Base-by-base conservation (phyloP, 768 basidiomycete genomes). In the Epithele typhae region DNA sequence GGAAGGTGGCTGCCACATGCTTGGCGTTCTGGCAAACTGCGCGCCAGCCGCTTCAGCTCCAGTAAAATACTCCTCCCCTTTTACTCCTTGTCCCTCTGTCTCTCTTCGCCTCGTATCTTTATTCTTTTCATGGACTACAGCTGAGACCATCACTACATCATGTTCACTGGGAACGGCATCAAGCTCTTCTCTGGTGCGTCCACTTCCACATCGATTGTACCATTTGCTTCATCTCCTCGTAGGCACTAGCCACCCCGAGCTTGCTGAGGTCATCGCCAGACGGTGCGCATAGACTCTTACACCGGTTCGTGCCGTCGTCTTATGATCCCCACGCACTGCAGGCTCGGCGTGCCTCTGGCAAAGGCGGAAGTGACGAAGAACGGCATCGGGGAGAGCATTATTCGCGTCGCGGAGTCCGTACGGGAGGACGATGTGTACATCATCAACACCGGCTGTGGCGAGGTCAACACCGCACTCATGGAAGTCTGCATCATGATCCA, bases 351-450 rank as follows among this genome's bases (percentile, higher is more conserved):
- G 41, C 79, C 88, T 34, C 76, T 98, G 47, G 87, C 90, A 44
- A 87, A 85, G 54, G 91, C 91, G 17, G 86, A 91, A 57, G 82
- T 96, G 46, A 84, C 86, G 45, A 83, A 84, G 58, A 92, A 89
- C 63, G 84, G 89, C 19, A 87, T 92, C 51, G 91, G 93, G 46
- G 95, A 97, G 71, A 91, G 90, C 39, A 80, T 80, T 59, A 91
- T 98, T 42, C 86, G 87, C 55, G 92, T 99, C 64, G 78, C 80
- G 54, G 93, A 97, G 69, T 93, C 90, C 37, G 95, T 99, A 27
- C 89, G 96, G 51, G 94, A 98, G 69, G 90, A 92, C 66, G 96
- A 98, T 65, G 95, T 98, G 40, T 99, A 98, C 70, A 97, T 99
- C 66, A 85, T 99, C 73, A 96, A 93, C 69, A 91, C 92, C 32